Base-by-base conservation (phyloP, 179 eudicot genomes). In the Dionaea muscipula region DNA sequence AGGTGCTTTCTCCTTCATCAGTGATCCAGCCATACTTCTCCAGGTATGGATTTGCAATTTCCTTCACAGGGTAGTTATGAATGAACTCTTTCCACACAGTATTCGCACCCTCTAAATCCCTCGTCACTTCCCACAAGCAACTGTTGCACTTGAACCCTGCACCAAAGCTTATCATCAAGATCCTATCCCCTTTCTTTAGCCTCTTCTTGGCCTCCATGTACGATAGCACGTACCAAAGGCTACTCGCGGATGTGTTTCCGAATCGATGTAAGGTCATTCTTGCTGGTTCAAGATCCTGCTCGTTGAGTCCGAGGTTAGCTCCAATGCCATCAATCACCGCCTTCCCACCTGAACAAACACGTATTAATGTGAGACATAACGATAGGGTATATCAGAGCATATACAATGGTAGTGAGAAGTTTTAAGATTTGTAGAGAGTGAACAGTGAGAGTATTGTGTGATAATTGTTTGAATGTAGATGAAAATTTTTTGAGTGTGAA, bases 241-340 rank as follows among this genome's bases (percentile, higher is more conserved):
- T 88, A 48, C 91, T 68, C 2, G 96, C 96, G 0, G 94, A 88
- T 5, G 96, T 88, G 74, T 88, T 88, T 18, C 96, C 96, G n/a
- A 77, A 88, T 26, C 96, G 53, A 45, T 88, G 96, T 0, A 88
- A 65, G n/a, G 96, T 88, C 96, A 88, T 88, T 64, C 94, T 67
- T 0, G 96, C 83, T 24, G 96, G 91, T 72, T 88, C 96, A 7
- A 88, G 62, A 43, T 88, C 88, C 7, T 62, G 68, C 56, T 85
- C 82, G 14, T 23, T 55, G 14, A 88, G 52, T 26, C 59, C 71
- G 1, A 88, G 67, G 40, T 69, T 85, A 64, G 78, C 75, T 0
- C 72, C 85, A 16, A 88, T 55, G 3, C 85, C 94, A 20, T 88
- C 94, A 15, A 88, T 88, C n/a, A 88, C 96, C 2, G 96, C 96